phyloP scores from a whole-genome alignment of 768 basidiomycete genomes.

The Boletus pseudopeckii region DNA sequence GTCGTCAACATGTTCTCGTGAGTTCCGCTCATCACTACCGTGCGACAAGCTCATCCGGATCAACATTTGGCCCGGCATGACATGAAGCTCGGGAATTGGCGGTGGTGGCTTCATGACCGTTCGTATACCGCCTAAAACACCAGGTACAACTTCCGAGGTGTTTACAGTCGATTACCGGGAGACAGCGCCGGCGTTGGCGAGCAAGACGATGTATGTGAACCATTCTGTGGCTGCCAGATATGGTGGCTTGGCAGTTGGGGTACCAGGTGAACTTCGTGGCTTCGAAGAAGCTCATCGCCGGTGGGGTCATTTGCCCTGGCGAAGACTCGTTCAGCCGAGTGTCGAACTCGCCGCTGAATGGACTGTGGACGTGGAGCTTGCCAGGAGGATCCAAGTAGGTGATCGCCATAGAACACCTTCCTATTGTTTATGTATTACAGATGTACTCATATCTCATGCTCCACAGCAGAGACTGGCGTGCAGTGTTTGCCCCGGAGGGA shows the following conservation, averaged over 20 bases:
- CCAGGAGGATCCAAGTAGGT: conserved; percentile 64
- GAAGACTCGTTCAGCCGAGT: conserved; percentile 69
- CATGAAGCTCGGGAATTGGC: conserved; percentile 71
- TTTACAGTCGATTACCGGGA: conserved; percentile 87
- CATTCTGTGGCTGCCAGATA: conserved; percentile 51
- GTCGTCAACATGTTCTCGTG: conserved; percentile 91
- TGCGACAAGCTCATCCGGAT: background rate
- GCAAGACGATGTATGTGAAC: conserved; percentile 70
- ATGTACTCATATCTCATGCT: conserved; percentile 56
- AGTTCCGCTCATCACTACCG: conserved; percentile 25
- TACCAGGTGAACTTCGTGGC: conserved; percentile 89
- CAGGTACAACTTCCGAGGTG: conserved; percentile 50
- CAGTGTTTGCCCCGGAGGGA: conserved; percentile 81
- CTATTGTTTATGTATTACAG: conserved; percentile 22
- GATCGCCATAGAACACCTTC: background rate
- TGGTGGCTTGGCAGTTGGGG: conserved; percentile 85
- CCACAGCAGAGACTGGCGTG: conserved; percentile 66
- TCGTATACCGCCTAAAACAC: conserved; percentile 56
- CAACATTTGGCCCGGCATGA: background rate
- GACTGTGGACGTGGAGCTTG: conserved; percentile 76
- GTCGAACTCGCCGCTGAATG: conserved; percentile 74
- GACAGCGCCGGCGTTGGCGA: conserved; percentile 70
- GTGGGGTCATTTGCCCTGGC: conserved; percentile 84
- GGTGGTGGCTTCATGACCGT: conserved; percentile 87
- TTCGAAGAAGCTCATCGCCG: conserved; percentile 77